Evolutionary conservation across 805 yeast genomes (phyloP).

Genomic region (Zygosaccharomyces gambellarensis): DNA sequence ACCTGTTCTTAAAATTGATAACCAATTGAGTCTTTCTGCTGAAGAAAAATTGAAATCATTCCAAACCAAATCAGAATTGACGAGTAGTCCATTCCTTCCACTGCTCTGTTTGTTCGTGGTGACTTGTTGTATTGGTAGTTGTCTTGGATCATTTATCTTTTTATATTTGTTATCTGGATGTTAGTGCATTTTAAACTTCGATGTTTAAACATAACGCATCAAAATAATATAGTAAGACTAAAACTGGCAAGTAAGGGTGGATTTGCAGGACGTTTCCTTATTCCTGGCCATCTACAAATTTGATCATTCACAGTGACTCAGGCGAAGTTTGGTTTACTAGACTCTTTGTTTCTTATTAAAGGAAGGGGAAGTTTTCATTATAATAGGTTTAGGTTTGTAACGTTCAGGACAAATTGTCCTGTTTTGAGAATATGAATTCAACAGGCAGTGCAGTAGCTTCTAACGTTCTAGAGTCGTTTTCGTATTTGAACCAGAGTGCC

Average conservation of each 20-base stretch:
- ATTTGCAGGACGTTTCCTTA: background rate
- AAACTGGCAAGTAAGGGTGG: background rate
- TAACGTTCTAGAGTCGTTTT: conserved; percentile 10
- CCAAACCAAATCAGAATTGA: too few species aligned
- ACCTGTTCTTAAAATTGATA: too few species aligned
- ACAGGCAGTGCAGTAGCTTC: background rate
- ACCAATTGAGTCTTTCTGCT: too few species aligned
- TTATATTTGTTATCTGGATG: background rate
- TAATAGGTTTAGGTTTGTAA: background rate
- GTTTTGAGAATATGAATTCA: background rate
- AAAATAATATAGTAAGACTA: background rate
- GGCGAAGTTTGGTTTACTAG: background rate
- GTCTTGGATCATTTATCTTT: background rate
- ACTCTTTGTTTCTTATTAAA: background rate
- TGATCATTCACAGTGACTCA: background rate
- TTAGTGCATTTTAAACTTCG: background rate
- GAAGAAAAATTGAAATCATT: too few species aligned
- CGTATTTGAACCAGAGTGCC: conserved; percentile 26
- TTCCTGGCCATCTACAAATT: background rate
- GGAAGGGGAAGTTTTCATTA: background rate
- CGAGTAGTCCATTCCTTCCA: background rate
- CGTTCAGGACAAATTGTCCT: background rate
- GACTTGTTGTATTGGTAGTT: background rate
- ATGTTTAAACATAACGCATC: background rate
- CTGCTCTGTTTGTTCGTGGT: background rate